These are phyloP conservation scores for Carex arenaria DNA, from an alignment of 202 grass and related monocot genomes.

Conservation along the genomic window DNA sequence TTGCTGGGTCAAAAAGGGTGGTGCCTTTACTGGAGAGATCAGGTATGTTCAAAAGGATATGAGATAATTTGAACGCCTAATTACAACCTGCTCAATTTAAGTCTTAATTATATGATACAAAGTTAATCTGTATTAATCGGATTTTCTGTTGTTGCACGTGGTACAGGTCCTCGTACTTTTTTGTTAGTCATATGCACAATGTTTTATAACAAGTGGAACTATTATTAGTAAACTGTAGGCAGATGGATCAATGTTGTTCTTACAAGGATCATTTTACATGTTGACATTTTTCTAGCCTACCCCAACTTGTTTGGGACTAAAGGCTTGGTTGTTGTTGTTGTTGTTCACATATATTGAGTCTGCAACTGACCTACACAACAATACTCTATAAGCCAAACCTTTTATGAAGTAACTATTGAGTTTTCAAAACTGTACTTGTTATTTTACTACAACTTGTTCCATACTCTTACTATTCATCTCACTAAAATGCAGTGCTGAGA, in stretches of 20 bases:
- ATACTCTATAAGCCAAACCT: neutral
- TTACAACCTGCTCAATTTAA: neutral
- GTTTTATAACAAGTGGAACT: neutral
- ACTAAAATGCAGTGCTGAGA: conserved; percentile 67
- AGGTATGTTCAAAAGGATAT: conserved; percentile 39
- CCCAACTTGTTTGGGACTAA: no score
- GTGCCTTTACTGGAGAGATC: conserved; percentile 93
- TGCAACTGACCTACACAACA: neutral
- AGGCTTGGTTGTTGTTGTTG: no score
- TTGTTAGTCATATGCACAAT: neutral
- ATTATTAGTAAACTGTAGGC: neutral
- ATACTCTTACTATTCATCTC: neutral
- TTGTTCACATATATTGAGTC: neutral
- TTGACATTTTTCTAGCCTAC: neutral
- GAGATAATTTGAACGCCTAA: neutral
- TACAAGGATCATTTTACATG: neutral
- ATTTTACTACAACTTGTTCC: neutral
- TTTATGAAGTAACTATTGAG: neutral
- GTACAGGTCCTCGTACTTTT: neutral
- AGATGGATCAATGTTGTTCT: neutral
- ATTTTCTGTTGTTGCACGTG: neutral
- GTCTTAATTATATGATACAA: neutral
- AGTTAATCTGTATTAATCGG: neutral
- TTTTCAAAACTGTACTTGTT: neutral
- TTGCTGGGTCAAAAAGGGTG: conserved; percentile 99